Evolutionary conservation across 2,329 filamentous ascomycete genomes (phyloP).

Genomic region (Botrytis sinoallii): DNA sequence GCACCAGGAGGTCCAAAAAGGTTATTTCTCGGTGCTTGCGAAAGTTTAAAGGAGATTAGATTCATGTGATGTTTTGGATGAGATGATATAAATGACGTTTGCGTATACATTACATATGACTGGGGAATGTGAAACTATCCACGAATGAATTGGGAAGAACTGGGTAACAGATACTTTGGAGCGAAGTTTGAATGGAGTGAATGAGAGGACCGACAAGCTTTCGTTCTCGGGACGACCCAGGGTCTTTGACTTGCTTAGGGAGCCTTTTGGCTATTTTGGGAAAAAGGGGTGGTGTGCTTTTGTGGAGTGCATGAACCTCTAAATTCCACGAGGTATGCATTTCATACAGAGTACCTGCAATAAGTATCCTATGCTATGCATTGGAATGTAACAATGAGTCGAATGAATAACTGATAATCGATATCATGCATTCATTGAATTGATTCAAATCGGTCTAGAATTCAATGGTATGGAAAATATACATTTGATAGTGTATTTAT

Average conservation of each 20-base stretch:
- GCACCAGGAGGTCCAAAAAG: background rate
- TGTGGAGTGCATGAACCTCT: background rate
- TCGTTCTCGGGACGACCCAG: background rate
- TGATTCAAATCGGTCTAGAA: background rate
- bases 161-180: background rate
- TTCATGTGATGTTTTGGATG: background rate
- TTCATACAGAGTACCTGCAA: background rate
- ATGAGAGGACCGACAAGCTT: background rate
- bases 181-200: background rate
- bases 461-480: background rate
- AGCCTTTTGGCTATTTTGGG: background rate
- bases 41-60: background rate
- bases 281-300: background rate
- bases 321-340: background rate
- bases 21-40: background rate
- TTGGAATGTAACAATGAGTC: background rate
- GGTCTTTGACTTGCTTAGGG: background rate
- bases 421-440: background rate
- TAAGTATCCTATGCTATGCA: background rate
- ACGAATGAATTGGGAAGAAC: background rate
- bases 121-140: background rate
- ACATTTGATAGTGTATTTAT: background rate
- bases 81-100: background rate
- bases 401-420: background rate
- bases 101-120: background rate